These are phyloP conservation scores for Arbutus unedo DNA, from an alignment of 148 eudicot genomes.

Conservation along the genomic window DNA sequence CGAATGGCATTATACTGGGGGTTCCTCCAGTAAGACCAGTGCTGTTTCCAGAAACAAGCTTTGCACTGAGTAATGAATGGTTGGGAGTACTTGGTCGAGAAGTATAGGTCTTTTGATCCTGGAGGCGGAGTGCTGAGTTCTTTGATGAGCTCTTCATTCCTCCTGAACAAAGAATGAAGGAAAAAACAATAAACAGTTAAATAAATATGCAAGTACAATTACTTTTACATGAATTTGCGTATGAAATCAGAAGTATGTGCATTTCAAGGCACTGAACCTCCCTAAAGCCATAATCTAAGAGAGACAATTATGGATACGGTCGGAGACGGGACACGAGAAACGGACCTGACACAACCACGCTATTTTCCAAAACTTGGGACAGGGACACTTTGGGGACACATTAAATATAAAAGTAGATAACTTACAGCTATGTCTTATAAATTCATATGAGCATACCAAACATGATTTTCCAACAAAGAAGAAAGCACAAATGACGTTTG, in stretches of 20 bases:
- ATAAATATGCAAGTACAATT: neutral
- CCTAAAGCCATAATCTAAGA: neutral
- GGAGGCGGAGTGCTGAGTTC: conserved; percentile 40
- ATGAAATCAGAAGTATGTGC: neutral
- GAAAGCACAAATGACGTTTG: neutral
- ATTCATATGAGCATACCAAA: neutral
- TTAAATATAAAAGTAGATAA: neutral
- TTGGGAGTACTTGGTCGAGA: conserved; percentile 55
- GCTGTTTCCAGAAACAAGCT: conserved; percentile 73
- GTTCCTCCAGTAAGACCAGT: conserved; percentile 75
- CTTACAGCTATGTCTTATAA: neutral
- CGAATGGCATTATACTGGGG: conserved; percentile 57
- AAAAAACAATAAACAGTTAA: neutral
- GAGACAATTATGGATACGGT: neutral
- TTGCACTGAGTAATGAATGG: conserved; percentile 45
- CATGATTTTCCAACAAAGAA: neutral
- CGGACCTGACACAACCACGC: neutral
- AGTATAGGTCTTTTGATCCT: conserved; percentile 46
- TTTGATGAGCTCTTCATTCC: conserved; percentile 49
- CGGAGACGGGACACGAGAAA: neutral
- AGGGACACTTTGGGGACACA: neutral
- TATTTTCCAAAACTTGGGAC: neutral
- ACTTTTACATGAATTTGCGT: neutral
- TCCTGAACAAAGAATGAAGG: conserved; percentile 27
- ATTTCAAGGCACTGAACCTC: neutral